Evolutionary conservation across 2,329 filamentous ascomycete genomes (phyloP), one percentile per base, ranked within the genome.

Genomic region (Alternaria ventricosa): DNA sequence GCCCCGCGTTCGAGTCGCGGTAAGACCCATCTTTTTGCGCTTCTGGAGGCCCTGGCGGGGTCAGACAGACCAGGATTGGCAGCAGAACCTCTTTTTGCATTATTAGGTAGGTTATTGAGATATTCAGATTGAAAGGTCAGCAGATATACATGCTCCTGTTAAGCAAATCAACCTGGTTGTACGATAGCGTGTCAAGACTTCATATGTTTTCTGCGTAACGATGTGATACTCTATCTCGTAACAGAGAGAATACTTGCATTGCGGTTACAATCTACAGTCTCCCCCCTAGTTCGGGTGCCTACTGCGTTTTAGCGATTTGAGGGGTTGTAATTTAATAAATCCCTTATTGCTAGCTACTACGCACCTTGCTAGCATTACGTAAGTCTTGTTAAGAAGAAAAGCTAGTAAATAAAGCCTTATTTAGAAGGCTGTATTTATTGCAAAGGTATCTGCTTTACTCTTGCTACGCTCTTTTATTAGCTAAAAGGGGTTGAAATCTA

Each of bases 1-100:
- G 76, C 74, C 76, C 76, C 76, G 75, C 74, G 76, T 79, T 65
- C 63, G 63, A 65, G 63, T 65, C 63, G 63, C 63, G 63, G 63
- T 58, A 65, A 55, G 60, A 65, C 63, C 63, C 50, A 22, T 43
- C 47, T 56, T 65, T 65, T 64, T 59, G 44, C 55, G 1, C 11
- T 44, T 15, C 9, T 20, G 6, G 7, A 18, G 3, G 9, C 10
- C 10, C 2, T 5, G 15, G 15, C 1, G 2, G 22, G 2, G 22
- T 0, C 12, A n/a, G 7, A 30, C 5, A 1, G 12, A 15, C 3
- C 5, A 33, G 18, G 22, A 23, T 1, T 23, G 13, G 49, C 7
- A 41, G 36, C 4, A 36, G 13, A 7, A 11, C 3, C 15, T 33
- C 18, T 51, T 51, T 51, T 51, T 51, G 49, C 28, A 33, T 10